Evolutionary conservation across 2,329 filamentous ascomycete species (phyloP), one percentile per base, ranked within the genome.

Genomic region (Fusarium fujikuroi): DNA sequence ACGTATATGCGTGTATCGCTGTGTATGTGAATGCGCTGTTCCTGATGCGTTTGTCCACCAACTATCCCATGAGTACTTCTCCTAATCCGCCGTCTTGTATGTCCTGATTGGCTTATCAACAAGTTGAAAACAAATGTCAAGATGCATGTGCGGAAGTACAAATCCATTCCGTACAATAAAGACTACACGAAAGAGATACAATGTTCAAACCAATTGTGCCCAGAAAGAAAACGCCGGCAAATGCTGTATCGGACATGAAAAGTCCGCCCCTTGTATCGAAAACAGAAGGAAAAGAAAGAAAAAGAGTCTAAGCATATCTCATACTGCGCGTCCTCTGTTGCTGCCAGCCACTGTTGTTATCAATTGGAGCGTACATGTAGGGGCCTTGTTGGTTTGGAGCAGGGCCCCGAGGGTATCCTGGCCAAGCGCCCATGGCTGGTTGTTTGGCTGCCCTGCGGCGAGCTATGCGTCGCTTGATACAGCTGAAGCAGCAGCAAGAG

Each of bases 401-500:
- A 28, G 54, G 60, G 34, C 54, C 60, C 32, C 37, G 66, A 15
- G 71, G 61, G 25, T 75, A 74, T 60, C 69, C 59, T 12, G 78
- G 79, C 79, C 78, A 80, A 42, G 54, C 60, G 30, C 50, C 67
- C 78, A 78, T 77, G 47, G 76, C 67, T 25, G 75, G 72, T 39
- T 73, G 73, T 64, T 79, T 81, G 39, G 75, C 65, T 37, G 68
- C 66, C 52, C 70, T 77, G 50, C 76, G 71, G n/a, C 73, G 74
- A 52, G 70, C 61, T 11, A 69, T 57, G 28, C 75, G 72, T 21
- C 78, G 76, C n/a, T 79, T 69, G 70, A 81, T 75, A 77, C 77
- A 88, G 75, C 86, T 87, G 67, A 87, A 83, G 76, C 91, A 87
- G 83, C 94, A 97, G 78, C 87, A 88, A 16, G 92, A 74, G 57